phyloP scores from a whole-genome alignment of 169 alveolate species.

The Eimeria necatrix region DNA sequence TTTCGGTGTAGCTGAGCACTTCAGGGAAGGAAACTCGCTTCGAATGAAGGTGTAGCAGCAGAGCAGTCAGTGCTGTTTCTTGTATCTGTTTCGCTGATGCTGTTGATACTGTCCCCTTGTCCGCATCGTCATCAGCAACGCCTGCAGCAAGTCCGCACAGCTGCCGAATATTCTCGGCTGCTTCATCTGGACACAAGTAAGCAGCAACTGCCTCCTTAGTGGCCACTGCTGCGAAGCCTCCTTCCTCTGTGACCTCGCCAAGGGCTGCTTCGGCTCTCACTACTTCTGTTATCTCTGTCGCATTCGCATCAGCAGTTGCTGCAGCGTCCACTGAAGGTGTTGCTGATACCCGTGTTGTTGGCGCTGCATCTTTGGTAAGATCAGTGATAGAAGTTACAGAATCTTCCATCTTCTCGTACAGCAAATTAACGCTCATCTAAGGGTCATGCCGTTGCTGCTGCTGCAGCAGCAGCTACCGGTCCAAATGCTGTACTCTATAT shows the following conservation, averaged over 20 bases:
- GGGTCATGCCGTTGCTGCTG: neutral
- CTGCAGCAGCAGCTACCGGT: conserved; percentile 48
- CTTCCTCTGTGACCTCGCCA: neutral
- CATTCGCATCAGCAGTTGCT: neutral
- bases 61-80: conserved; percentile 42
- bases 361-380: neutral
- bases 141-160: conserved; percentile 5
- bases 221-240: neutral
- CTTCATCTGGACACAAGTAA: neutral
- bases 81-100: neutral
- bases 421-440: neutral
- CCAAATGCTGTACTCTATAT: neutral
- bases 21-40: neutral
- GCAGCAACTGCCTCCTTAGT: conserved; percentile 25
- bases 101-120: neutral
- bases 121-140: neutral
- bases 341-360: neutral
- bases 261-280: neutral
- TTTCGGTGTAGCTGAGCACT: neutral
- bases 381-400: neutral
- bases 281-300: neutral
- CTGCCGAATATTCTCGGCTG: neutral
- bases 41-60: conserved; percentile 33
- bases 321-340: neutral
- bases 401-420: neutral